These are phyloP conservation scores for Geotrichum fermentans DNA, from an alignment of 1,139 yeast genomes.

Conservation along the genomic window DNA sequence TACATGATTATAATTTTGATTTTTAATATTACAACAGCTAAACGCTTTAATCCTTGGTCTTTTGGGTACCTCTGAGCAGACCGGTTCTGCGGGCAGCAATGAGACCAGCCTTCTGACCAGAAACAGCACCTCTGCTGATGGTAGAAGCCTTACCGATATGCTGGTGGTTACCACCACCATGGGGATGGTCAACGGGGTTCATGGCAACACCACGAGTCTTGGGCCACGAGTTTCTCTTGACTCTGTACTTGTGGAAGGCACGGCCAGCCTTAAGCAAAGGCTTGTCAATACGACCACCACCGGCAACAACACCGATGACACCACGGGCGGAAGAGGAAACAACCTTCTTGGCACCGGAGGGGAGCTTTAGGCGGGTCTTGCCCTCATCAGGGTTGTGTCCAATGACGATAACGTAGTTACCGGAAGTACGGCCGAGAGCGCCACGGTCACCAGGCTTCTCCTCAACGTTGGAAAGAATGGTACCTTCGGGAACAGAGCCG, in stretches of 20 bases:
- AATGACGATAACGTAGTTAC: slow-evolving; percentile 97
- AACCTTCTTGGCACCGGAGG: slow-evolving; percentile 98
- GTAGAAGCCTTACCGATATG: slow-evolving; percentile 99
- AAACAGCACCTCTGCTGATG: slow-evolving; percentile 98
- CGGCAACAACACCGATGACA: slow-evolving; percentile 99
- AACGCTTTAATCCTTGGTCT: slow-evolving; percentile 66
- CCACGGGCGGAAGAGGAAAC: slow-evolving; percentile 96
- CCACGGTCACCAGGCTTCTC: slow-evolving; percentile 99
- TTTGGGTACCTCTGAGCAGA: slow-evolving; percentile 99
- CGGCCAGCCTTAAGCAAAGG: slow-evolving; percentile 99
- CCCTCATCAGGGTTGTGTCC: slow-evolving; percentile 99
- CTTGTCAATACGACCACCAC: slow-evolving; percentile 99
- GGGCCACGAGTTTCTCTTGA: slow-evolving; percentile 99
- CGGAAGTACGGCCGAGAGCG: slow-evolving; percentile 98
- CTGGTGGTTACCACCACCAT: slow-evolving; percentile 99
- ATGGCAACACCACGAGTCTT: slow-evolving; percentile 99
- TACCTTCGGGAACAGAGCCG: slow-evolving; percentile 98
- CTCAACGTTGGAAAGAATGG: slow-evolving; percentile 96
- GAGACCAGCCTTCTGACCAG: slow-evolving; percentile 99
- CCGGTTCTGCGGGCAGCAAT: slow-evolving; percentile 99
- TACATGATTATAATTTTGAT: slow-evolving; percentile 4
- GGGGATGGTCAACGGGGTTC: slow-evolving; percentile 99
- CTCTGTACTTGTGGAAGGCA: slow-evolving; percentile 99
- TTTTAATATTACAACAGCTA: slow-evolving; percentile 9
- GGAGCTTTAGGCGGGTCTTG: slow-evolving; percentile 98